These are phyloP conservation scores for Kluyveromyces marxianus DNA, from an alignment of 1,139 yeast genomes.

Conservation along the genomic window DNA sequence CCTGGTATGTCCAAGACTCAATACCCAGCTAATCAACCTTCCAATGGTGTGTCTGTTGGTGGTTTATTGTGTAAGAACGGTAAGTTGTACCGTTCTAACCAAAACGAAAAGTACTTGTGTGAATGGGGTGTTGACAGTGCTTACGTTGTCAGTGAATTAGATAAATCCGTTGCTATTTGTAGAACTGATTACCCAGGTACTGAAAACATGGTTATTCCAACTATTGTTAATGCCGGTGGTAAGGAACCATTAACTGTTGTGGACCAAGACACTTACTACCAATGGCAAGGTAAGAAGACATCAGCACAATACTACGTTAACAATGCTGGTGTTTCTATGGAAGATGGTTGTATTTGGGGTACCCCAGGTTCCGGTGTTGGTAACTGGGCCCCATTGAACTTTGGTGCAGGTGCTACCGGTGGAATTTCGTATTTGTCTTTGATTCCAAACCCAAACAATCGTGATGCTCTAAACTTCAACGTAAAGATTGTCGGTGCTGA, in stretches of 20 bases:
- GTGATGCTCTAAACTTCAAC: slow-evolving; percentile 52
- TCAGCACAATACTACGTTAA: slow-evolving; percentile 77
- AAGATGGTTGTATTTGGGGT: slow-evolving; percentile 78
- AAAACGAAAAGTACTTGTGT: slow-evolving; percentile 55
- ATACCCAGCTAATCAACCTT: slow-evolving; percentile 71
- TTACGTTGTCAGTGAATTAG: slow-evolving; percentile 48
- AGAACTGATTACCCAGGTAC: slow-evolving; percentile 89
- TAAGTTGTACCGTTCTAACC: slow-evolving; percentile 58
- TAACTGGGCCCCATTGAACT: slow-evolving; percentile 78
- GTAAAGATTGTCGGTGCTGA: slow-evolving; percentile 61
- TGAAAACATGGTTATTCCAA: slow-evolving; percentile 80
- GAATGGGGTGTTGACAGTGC: slow-evolving; percentile 69
- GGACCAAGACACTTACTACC: slow-evolving; percentile 52
- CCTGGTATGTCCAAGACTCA: slow-evolving; percentile 89
- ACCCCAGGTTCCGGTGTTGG: slow-evolving; percentile 55
- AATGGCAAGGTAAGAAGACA: slow-evolving; percentile 58
- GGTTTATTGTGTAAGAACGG: slow-evolving; percentile 68
- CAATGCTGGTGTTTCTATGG: slow-evolving; percentile 68
- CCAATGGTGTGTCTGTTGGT: slow-evolving; percentile 71
- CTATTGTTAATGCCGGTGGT: slow-evolving; percentile 55
- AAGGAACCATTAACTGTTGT: slow-evolving; percentile 58
- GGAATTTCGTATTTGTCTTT: slow-evolving; percentile 65
- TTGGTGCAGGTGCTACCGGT: slow-evolving; percentile 63
- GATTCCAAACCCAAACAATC: slow-evolving; percentile 78
- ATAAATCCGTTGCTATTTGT: slow-evolving; percentile 61